phyloP scores from a whole-genome alignment of 2,329 filamentous ascomycete species.

The Nigrograna mackinnonii region DNA sequence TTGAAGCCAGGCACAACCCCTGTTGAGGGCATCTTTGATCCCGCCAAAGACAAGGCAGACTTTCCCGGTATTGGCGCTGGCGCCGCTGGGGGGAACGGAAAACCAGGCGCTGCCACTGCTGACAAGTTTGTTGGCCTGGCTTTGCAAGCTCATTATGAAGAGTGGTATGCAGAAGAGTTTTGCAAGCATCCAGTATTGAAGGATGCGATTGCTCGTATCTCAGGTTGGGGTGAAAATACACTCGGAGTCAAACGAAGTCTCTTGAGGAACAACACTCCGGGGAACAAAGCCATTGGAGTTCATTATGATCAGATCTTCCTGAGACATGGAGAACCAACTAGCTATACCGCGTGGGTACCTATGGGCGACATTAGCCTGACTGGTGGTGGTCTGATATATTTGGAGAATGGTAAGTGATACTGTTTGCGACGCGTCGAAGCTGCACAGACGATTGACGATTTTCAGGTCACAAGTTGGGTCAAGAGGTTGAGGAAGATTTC shows the following conservation, averaged over 20 bases:
- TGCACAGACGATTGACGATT: background rate
- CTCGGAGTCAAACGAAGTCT: conserved; percentile 53
- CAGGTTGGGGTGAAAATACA: conserved; percentile 57
- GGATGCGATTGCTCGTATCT: conserved; percentile 56
- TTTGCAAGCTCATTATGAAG: conserved; percentile 54
- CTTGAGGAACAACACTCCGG: conserved; percentile 60
- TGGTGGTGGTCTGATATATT: conserved; percentile 63
- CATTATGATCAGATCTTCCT: conserved; percentile 66
- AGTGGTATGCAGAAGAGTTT: conserved; percentile 55
- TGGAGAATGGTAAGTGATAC: conserved; percentile 50
- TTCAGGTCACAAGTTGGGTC: conserved; percentile 50
- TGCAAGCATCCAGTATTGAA: conserved; percentile 56
- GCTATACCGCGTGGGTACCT: conserved; percentile 61
- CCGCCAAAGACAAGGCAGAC: conserved; percentile 43
- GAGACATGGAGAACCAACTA: conserved; percentile 57
- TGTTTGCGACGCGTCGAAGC: background rate
- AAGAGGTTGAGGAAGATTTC: conserved; percentile 56
- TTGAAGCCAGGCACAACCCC: conserved; percentile 57
- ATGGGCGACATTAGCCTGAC: conserved; percentile 58
- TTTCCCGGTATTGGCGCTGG: conserved; percentile 61
- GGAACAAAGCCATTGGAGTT: conserved; percentile 61
- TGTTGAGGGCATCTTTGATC: conserved; percentile 59
- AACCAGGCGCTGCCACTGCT: conserved; percentile 47
- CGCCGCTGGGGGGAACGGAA: conserved; percentile 47
- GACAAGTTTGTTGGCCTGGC: conserved; percentile 54